These are phyloP conservation scores for Sporobolomyces roseus DNA, from an alignment of 768 basidiomycete species.

Conservation along the genomic window DNA sequence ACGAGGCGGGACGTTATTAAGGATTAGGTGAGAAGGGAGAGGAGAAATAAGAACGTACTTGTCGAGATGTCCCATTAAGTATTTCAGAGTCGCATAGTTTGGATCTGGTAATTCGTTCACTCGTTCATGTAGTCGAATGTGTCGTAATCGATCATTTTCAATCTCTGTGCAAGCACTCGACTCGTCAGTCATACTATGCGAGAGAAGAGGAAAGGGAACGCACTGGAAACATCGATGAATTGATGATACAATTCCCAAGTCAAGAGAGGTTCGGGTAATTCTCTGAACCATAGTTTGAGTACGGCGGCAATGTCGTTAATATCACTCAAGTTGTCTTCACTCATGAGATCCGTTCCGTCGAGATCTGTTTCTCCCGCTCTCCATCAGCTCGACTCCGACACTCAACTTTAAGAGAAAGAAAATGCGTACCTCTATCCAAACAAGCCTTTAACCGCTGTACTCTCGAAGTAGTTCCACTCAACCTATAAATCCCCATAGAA, in stretches of 20 bases:
- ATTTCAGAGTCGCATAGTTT: constrained; percentile 97
- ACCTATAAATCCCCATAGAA: constrained; percentile 84
- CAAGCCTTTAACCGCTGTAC: constrained; percentile 74
- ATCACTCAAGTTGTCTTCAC: constrained; percentile 85
- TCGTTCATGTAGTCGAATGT: constrained; percentile 92
- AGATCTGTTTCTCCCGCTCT: constrained; percentile 57
- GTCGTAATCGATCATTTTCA: constrained; percentile 89
- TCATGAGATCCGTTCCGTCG: constrained; percentile 77
- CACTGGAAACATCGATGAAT: constrained; percentile 93
- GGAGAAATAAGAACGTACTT: constrained; percentile 57
- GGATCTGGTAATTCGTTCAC: constrained; percentile 97
- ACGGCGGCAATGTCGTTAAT: constrained; percentile 95
- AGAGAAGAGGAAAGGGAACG: constrained; percentile 48
- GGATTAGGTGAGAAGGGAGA: background rate
- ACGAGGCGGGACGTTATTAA: no score
- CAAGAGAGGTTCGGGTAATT: constrained; percentile 87
- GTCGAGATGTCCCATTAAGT: constrained; percentile 87
- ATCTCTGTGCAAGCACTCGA: constrained; percentile 57
- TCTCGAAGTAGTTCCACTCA: constrained; percentile 85
- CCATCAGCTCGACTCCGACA: background rate
- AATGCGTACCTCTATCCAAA: constrained; percentile 70
- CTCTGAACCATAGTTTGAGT: constrained; percentile 91
- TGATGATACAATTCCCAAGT: constrained; percentile 78
- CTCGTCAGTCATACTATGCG: background rate
- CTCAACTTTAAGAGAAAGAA: background rate